phyloP scores from a whole-genome alignment of 805 yeast genomes.

The Ogataea corticis region DNA sequence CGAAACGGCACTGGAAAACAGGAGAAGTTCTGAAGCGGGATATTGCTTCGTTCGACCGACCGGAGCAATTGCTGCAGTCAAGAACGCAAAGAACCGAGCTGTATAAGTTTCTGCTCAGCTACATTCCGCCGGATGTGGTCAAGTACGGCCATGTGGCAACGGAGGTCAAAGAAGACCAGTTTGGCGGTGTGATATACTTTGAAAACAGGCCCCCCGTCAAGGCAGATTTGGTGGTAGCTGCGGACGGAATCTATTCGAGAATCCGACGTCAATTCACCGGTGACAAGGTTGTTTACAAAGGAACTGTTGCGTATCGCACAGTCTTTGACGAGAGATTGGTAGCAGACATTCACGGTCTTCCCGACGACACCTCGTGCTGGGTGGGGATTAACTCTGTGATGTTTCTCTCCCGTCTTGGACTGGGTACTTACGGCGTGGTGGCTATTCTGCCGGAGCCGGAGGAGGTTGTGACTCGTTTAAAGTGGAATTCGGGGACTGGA shows the following conservation, averaged over 20 bases:
- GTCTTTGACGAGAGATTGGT: slow-evolving; percentile 9
- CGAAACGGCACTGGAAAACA: slow-evolving; percentile 5
- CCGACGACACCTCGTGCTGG: slow-evolving; percentile 8
- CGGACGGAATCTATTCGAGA: slow-evolving; percentile 9
- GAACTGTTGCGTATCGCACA: slow-evolving; percentile 8
- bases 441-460: slow-evolving; percentile 7
- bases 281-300: slow-evolving; percentile 3
- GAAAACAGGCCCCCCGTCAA: neutral
- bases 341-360: neutral
- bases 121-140: slow-evolving; percentile 1
- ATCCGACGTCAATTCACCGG: slow-evolving; percentile 9
- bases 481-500: slow-evolving; percentile 7
- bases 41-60: neutral
- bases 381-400: slow-evolving; percentile 6
- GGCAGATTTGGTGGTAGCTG: slow-evolving; percentile 9
- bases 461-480: slow-evolving; percentile 8
- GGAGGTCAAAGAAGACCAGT: neutral
- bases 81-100: slow-evolving; percentile 3
- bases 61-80: neutral
- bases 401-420: slow-evolving; percentile 4
- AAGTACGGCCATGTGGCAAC: neutral
- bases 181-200: slow-evolving; percentile 2
- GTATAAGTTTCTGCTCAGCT: slow-evolving; percentile 3
- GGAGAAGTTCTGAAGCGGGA: slow-evolving; percentile 1
- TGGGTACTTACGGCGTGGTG: slow-evolving; percentile 5